These are phyloP conservation scores for Calamus simplicifolius DNA, from an alignment of 176 grass and related monocot genomes.

Conservation along the genomic window DNA sequence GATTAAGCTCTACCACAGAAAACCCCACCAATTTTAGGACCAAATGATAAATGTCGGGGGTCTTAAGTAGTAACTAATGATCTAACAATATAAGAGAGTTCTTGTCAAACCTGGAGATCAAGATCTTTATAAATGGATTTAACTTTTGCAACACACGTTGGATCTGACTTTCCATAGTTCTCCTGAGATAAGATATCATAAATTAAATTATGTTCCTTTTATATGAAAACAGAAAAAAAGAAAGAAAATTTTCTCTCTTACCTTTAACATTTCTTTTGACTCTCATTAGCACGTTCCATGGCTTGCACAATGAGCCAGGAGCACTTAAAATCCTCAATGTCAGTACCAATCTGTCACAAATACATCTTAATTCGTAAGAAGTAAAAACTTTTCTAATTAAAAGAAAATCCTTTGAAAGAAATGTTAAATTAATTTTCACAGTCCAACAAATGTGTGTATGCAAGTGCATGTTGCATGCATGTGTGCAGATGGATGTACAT, in stretches of 20 bases:
- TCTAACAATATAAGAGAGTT: conserved; percentile 1
- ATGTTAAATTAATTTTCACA: not conserved
- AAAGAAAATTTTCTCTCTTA: conserved; percentile 30
- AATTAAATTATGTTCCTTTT: not conserved
- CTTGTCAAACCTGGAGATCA: conserved; percentile 63
- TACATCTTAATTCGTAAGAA: too few species aligned
- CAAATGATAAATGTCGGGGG: not conserved
- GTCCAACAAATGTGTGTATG: conserved; percentile 8
- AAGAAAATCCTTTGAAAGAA: too few species aligned
- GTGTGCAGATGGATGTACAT: too few species aligned
- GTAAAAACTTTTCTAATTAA: too few species aligned
- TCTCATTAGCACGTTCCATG: conserved; percentile 50
- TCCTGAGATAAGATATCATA: conserved; percentile 35
- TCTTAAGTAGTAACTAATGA: conserved; percentile 3
- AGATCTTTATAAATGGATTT: conserved; percentile 86
- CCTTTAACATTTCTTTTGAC: conserved; percentile 56
- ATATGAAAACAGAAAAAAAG: conserved; percentile 15
- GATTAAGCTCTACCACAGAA: too few species aligned
- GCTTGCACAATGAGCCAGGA: conserved; percentile 97
- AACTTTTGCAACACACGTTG: conserved; percentile 81
- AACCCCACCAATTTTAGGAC: too few species aligned
- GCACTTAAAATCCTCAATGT: conserved; percentile 95
- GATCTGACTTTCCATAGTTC: conserved; percentile 81
- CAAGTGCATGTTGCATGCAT: not conserved
- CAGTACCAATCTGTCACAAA: conserved; percentile 77